A percentile compares a stretch with the other conserved stretches of the same genome.
Conservation (phyloP, 2,329 filamentous ascomycete genomes). For the Myriosclerotinia scirpicola region DNA sequence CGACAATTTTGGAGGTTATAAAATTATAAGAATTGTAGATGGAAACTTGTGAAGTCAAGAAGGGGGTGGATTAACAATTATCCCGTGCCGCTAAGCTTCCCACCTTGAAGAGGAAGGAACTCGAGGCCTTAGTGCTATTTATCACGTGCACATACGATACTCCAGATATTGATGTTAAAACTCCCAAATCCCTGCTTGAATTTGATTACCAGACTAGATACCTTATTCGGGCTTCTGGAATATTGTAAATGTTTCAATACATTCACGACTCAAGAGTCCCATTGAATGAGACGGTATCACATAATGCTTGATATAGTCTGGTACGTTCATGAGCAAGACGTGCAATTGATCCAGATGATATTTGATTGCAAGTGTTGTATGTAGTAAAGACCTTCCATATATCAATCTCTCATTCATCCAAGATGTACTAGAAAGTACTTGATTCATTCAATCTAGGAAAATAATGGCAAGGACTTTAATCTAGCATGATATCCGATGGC, state of each 20-base stretch:
- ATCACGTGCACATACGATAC: neutral
- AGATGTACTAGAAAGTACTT: neutral
- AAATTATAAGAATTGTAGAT: neutral
- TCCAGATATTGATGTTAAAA: neutral
- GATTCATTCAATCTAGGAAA: neutral
- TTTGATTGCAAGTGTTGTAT: neutral
- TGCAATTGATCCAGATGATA: neutral
- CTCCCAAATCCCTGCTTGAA: neutral
- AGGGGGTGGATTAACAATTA: neutral
- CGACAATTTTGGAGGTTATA: neutral
- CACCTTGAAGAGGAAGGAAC: slow-evolving; percentile 10
- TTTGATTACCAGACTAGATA: neutral
- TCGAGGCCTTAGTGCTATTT: neutral
- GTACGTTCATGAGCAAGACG: neutral
- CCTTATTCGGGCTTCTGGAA: neutral
- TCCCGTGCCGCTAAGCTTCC: neutral
- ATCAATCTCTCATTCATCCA: neutral
- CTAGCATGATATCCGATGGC: neutral
- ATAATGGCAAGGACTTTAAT: neutral
- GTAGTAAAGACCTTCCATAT: neutral
- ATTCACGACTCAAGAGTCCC: too few species aligned
- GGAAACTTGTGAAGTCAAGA: neutral
- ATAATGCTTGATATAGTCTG: too few species aligned
- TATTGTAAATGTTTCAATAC: too few species aligned
- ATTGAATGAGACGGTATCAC: too few species aligned